Evolutionary conservation across 1,139 yeast genomes (phyloP), one percentile per base, ranked within the genome.

Genomic region (Candida buenavistaensis): DNA sequence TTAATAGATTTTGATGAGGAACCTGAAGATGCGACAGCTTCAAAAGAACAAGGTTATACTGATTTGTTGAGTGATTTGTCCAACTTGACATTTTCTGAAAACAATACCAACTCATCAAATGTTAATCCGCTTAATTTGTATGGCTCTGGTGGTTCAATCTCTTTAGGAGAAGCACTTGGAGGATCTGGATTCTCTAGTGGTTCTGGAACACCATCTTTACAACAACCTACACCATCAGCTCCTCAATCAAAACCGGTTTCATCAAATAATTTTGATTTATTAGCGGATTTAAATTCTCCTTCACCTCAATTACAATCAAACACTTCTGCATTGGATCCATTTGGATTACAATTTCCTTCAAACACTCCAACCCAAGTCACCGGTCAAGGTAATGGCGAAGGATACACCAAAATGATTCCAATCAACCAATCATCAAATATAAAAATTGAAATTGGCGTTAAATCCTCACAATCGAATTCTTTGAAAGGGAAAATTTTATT

Each of bases 1-100:
- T 72, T 89, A 52, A 86, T 89, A 51, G 96, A 89, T 55, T 85
- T 89, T 51, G 92, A 78, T 50, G 88, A 80, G 47, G 88, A 76
- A 40, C 61, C 61, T 7, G 50, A 46, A 27, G 78, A 69, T 37
- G 64, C 59, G 16, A 49, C 64, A 37, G 66, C 66, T 41, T 55
- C 59, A 8, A 54, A 50, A 31, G 79, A 75, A 46, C 65, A 68
- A 44, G 75, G 75, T 9, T 73, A 74, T 37, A 78, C 78, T 37
- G 95, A 86, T 52, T 69, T 86, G 45, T 67, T 86, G 45, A 80
- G 86, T 37, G 94, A 82, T 45, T 69, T 86, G 48, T 78, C 82
- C 29, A 79, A 80, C 40, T 67, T 80, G 50, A 70, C 85, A 12
- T 74, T 80, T 61, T 63, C 55, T 21, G 50, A 48, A 26, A 48